Base-by-base conservation (phyloP, 2,329 filamentous ascomycete species). In the Exserohilum turcica region DNA sequence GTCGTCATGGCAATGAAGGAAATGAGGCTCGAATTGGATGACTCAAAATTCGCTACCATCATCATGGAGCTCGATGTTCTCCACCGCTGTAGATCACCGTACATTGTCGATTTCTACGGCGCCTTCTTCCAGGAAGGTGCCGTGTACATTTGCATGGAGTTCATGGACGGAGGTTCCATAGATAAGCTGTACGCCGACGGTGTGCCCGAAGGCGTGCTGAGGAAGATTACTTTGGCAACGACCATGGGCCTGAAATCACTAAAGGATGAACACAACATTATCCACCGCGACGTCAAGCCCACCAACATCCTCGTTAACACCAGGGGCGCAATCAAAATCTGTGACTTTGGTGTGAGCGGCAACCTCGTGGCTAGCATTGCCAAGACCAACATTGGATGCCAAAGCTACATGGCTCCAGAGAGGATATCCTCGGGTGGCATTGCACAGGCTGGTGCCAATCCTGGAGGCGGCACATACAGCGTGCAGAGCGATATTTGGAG, bases 1-100 rank as follows among this genome's bases (percentile, higher is more conserved):
- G 84, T 90, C 43, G 82, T 96, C 54, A 97, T 99, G 94, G 94
- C 94, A 12, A 99, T 99, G 94, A 99, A 99, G 74, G 94, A 99
- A 76, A 95, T 99, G 66, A 86, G 94, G 16, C 80, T 99, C 8
- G 94, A 99, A 74, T 81, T 99, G 47, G 94, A 99, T 68, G 94
- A 99, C 74, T 89, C 91, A 59, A 99, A 99, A 75, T 96, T 99
- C 71, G 88, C 91, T 6, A 92, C 93, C 32, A 99, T 99, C 69
- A 89, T 97, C 66, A 99, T 97, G 84, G 94, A 99, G 76, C 81
- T 99, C 42, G 91, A 99, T 67, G 93, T 99, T 59, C 80, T 99
- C 2, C 94, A 99, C 77, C 90, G 94, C 65, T 99, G 94, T 70
- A 82, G 94, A 3, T 97, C 92, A 2, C 93, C 94, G 0, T 96